Evolutionary conservation across 2,329 filamentous ascomycete species (phyloP), one percentile per base, ranked within the genome.

Genomic region (Hypoxylon sp.): DNA sequence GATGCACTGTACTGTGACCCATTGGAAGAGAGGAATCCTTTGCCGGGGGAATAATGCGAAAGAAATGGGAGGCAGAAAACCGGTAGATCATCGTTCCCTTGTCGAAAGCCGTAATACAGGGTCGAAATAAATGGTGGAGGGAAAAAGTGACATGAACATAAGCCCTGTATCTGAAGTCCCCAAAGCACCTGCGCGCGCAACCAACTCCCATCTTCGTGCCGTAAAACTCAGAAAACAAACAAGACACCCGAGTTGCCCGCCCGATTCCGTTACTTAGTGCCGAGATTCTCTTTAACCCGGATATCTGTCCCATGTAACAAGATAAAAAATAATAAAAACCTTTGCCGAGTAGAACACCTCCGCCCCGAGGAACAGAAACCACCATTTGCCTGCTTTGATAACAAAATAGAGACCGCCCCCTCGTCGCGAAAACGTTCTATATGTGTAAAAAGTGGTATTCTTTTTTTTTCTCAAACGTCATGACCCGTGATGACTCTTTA

Each of bases 401-500:
- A 75, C 74, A 76, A 78, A 78, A 80, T 75, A 75, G 71, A 76
- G 73, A 74, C 73, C 73, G 70, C 74, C 71, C 73, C 73, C 71
- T 73, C 72, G 75, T 73, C 71, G 75, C 75, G 75, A 76, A 74
- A 77, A 79, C 76, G 76, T 75, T 82, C 82, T 85, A 85, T 84
- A 83, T 82, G 77, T 80, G 78, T 79, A 76, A 26, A 26, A 26
- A 26, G 71, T 76, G 74, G 76, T 77, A 75, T 75, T 78, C 73
- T 41, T 41, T 79, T 82, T 81, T 81, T 79, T 77, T 79, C 78
- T 79, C 77, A 76, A 77, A 77, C 74, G 79, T 81, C 79, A 81
- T 84, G 77, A 83, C 75, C 81, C 81, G 78, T 83, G 77, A 80
- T 79, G 76, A 80, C 77, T 77, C 77, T 78, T 77, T 77, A 78